Conservation (phyloP, 345 rosid genomes). For the Passiflora organensis region DNA sequence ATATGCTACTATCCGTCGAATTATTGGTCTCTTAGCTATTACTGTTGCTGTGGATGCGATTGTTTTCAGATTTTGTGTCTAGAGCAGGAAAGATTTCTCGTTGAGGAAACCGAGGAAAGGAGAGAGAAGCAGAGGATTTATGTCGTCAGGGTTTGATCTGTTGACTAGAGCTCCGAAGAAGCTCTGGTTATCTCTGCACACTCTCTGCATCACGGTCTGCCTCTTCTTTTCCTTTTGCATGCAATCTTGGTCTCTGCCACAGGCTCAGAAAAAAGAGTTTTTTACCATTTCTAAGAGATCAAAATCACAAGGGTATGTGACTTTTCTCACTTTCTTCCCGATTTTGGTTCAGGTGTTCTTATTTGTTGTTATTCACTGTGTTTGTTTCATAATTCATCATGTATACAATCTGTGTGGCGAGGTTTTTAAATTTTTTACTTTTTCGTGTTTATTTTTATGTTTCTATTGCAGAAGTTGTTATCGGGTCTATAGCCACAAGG, state of each 20-base stretch:
- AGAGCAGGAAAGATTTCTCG: neutral
- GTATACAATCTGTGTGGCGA: neutral
- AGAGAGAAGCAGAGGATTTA: slow-evolving; percentile 7
- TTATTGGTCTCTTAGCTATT: neutral
- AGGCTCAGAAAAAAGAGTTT: slow-evolving; percentile 11
- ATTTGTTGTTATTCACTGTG: too few relatives aligned
- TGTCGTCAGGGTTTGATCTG: slow-evolving; percentile 18
- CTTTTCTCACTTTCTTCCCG: neutral
- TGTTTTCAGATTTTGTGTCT: neutral
- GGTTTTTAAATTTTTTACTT: neutral
- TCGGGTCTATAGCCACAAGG: slow-evolving; percentile 7
- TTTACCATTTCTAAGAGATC: slow-evolving; percentile 14
- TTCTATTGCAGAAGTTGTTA: slow-evolving; percentile 21
- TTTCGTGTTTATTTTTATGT: slow-evolving; percentile 1
- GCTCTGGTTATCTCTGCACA: slow-evolving; percentile 11
- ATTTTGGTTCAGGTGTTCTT: neutral
- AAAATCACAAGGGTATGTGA: slow-evolving; percentile 24
- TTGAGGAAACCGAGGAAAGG: too few relatives aligned
- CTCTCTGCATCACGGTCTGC: neutral
- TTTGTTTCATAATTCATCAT: neutral
- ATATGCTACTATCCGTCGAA: neutral
- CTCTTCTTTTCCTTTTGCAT: slow-evolving; percentile 9
- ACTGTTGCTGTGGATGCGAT: neutral
- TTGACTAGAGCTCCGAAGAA: slow-evolving; percentile 13
- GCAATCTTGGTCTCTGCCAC: slow-evolving; percentile 16